Percentiles rank a stretch among this genome's conserved stretches.
phyloP scores from a whole-genome alignment of 2,329 filamentous ascomycete genomes.

The Fusarium sambucinum region DNA sequence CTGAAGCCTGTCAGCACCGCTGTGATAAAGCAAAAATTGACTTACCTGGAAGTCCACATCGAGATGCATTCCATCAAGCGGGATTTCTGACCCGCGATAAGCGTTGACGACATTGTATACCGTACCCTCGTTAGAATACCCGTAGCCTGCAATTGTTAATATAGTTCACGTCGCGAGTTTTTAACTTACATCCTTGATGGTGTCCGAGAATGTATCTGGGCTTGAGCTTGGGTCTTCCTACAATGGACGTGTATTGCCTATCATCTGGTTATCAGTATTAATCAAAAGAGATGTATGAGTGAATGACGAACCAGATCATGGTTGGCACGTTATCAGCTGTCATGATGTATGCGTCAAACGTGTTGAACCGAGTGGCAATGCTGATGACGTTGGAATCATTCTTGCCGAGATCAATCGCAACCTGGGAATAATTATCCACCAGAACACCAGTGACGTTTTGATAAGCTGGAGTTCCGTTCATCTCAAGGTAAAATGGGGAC shows the following conservation, averaged over 20 bases:
- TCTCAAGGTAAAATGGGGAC: conserved; percentile 1
- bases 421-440: conserved; percentile 3
- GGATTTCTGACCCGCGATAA: not conserved
- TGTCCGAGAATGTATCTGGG: not conserved
- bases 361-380: conserved; percentile 11
- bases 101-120: not conserved
- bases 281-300: rapidly evolving
- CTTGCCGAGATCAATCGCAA: conserved; percentile 3
- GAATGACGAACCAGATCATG: not conserved
- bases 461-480: not conserved
- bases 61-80: not conserved
- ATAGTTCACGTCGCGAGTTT: too few relatives aligned
- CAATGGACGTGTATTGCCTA: conserved; percentile 7
- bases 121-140: not conserved
- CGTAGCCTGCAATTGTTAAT: not conserved
- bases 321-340: not conserved
- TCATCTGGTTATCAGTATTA: rapidly evolving
- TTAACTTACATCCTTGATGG: conserved; percentile 12
- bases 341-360: not conserved
- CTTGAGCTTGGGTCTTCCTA: conserved; percentile 13
- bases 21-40: rapidly evolving
- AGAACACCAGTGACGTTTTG: not conserved
- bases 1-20: rapidly evolving
- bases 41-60: conserved; percentile 3
- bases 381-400: not conserved